Percentiles rank a stretch among this genome's conserved stretches.
Evolutionary conservation across 2,329 filamentous ascomycete genomes (phyloP).

Genomic region (Neonectria faginata): DNA sequence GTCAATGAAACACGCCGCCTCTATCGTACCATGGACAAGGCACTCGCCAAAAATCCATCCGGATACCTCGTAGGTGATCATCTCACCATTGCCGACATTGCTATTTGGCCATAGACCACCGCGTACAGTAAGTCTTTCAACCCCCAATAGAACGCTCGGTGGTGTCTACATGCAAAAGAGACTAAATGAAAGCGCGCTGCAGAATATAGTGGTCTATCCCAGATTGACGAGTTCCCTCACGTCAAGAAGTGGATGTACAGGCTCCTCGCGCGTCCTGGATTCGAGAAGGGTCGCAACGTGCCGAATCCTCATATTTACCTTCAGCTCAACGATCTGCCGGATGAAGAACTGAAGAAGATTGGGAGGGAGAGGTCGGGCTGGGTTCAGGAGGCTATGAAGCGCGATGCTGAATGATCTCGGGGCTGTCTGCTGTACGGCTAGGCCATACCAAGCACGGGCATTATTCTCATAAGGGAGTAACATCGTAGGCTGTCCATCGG

Average conservation of each 20-base stretch:
- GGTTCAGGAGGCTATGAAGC: slow-evolving; percentile 78
- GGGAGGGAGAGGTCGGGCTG: slow-evolving; percentile 71
- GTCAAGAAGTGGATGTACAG: slow-evolving; percentile 82
- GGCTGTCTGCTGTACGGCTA: too few species aligned
- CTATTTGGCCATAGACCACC: slow-evolving; percentile 83
- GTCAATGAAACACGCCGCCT: slow-evolving; percentile 83
- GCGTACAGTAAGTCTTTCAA: slow-evolving; percentile 53
- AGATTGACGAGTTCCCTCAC: slow-evolving; percentile 80
- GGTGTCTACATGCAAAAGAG: neutral
- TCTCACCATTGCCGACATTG: slow-evolving; percentile 81
- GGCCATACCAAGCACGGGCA: too few species aligned
- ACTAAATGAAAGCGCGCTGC: slow-evolving; percentile 49
- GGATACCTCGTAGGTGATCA: slow-evolving; percentile 75
- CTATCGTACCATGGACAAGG: slow-evolving; percentile 80
- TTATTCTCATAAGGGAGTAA: too few species aligned
- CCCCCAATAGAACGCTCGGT: neutral
- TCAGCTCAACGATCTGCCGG: slow-evolving; percentile 55
- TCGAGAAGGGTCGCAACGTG: slow-evolving; percentile 81
- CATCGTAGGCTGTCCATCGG: too few species aligned
- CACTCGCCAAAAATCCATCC: slow-evolving; percentile 68
- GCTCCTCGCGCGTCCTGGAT: slow-evolving; percentile 74
- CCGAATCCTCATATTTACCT: slow-evolving; percentile 74
- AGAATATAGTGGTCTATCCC: slow-evolving; percentile 48
- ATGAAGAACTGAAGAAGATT: slow-evolving; percentile 58
- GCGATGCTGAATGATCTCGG: slow-evolving; percentile 61